These are phyloP conservation scores for Heritiera littoralis DNA, from an alignment of 345 rosid species.

Conservation along the genomic window DNA sequence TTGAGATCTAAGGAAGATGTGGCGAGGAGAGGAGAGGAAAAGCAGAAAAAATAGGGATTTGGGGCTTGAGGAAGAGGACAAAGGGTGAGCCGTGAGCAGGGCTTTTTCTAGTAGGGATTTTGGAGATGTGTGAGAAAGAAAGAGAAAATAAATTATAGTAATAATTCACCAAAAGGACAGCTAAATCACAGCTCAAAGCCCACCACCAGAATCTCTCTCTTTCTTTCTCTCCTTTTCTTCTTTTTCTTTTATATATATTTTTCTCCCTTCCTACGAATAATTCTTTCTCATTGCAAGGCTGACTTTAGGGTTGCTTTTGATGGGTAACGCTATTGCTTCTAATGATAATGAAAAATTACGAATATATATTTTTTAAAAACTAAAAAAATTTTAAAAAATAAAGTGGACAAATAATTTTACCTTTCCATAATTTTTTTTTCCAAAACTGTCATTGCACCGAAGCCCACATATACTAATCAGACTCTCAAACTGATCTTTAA, in stretches of 20 bases:
- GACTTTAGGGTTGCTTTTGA: not conserved
- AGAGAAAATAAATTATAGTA: slow-evolving; percentile 19
- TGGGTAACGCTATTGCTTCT: too few species aligned
- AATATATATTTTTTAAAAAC: too few species aligned
- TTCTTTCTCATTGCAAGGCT: not conserved
- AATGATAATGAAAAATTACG: too few species aligned
- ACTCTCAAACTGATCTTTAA: too few species aligned
- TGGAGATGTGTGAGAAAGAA: slow-evolving; percentile 29
- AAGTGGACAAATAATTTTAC: too few species aligned
- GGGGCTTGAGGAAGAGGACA: slow-evolving; percentile 35
- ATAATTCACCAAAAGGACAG: slow-evolving; percentile 51
- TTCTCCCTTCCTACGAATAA: not conserved
- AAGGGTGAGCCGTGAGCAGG: slow-evolving; percentile 20
- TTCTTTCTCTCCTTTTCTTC: slow-evolving; percentile 11
- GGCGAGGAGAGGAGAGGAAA: slow-evolving; percentile 22
- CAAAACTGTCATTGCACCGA: too few species aligned
- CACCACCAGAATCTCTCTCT: slow-evolving; percentile 55
- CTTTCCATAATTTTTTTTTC: too few species aligned
- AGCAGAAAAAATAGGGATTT: slow-evolving; percentile 14
- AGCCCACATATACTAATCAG: too few species aligned
- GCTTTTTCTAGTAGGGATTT: slow-evolving; percentile 38
- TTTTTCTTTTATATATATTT: too few species aligned
- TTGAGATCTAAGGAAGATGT: slow-evolving; percentile 27
- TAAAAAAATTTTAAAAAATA: too few species aligned
- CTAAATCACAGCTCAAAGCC: slow-evolving; percentile 89